Evolutionary conservation across 192 early-diverging fungal species (phyloP), one percentile per base, ranked within the genome.

Genomic region (Phycomyces blakesleeanus): DNA sequence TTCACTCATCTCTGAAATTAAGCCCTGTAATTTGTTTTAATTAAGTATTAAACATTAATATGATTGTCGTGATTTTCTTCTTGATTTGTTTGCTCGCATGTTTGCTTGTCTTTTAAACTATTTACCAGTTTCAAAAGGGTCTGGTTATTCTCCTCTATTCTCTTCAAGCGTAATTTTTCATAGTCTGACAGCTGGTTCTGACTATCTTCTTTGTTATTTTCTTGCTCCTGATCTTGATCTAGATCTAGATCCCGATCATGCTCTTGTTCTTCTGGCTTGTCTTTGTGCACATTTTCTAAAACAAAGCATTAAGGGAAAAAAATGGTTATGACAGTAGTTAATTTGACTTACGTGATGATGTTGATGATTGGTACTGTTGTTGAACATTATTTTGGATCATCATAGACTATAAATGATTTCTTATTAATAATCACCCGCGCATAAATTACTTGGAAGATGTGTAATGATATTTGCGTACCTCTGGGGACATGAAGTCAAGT

Each of bases 1-100:
- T 58, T 92, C 89, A 69, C 88, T 86, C 39, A 95, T 67, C 27
- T 92, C 91, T 6, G 91, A 92, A 10, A 91, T 84, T 10, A 94
- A 70, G 0, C 92, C 92, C 78, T 83, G 27, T 24, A 56, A 55
- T 21, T 34, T 20, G 22, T 18, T 21, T 26, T 26, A 52, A 57
- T 49, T 11, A 51, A 24, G 20, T 37, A 61, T 38, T 34, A 61
- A 25, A 51, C 55, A 60, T 51, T 44, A n/a, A n/a, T n/a, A n/a
- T n/a, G n/a, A n/a, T n/a, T n/a, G n/a, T n/a, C n/a, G n/a, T n/a
- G n/a, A n/a, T n/a, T n/a, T n/a, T n/a, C n/a, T n/a, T n/a, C n/a
- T n/a, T n/a, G n/a, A n/a, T n/a, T n/a, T n/a, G n/a, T n/a, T n/a
- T n/a, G n/a, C n/a, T n/a, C n/a, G n/a, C n/a, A n/a, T n/a, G n/a